Base-by-base conservation (phyloP, 2,329 filamentous ascomycete genomes). In the Neurospora sp. region DNA sequence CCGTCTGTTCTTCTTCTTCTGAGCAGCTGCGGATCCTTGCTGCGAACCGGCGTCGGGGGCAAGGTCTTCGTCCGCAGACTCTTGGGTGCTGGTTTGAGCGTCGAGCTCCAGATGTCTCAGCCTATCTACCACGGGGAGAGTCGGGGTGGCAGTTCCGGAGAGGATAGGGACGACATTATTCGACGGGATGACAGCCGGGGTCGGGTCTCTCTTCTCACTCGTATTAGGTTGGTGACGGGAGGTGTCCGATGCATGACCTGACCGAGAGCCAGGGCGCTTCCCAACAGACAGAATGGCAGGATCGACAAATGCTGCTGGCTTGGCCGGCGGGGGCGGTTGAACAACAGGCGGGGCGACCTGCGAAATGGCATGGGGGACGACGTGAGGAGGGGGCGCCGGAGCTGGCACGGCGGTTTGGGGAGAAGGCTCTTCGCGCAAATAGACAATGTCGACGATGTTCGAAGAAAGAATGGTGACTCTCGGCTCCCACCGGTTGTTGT, bases 231-330 rank as follows among this genome's bases (percentile, higher is more conserved):
- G 78, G 38, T 75, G 68, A 66, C 75, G 74, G 36, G 52, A 62
- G 52, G 70, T 46, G 4, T 75, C 74, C 6, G 74, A 43, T 3
- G 76, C 74, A 5, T 67, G 70, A 33, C 33, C 68, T 28, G 72
- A n/a, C 10, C 36, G 10, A 28, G 76, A 76, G 1, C 75, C 77
- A 1, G 84, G 81, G 4, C 79, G 81, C 66, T 82, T 82, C 28
- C 83, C 83, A 67, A 92, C 86, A 77, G 92, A 93, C 66, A 96
- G 78, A 69, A 96, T 96, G 3, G 93, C 93, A 11, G 93, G 93
- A 75, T 96, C 93, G n/a, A 90, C 85, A 76, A 96, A 93, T 0
- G 83, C 76, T 38, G 81, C 23, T 39, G 68, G 52, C 15, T 69
- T 38, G 2, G 43, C 17, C 11, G 69, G 42, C 15, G 68, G 67